Base-by-base conservation (phyloP, 2,329 filamentous ascomycete genomes). In the Penicillium paneum region DNA sequence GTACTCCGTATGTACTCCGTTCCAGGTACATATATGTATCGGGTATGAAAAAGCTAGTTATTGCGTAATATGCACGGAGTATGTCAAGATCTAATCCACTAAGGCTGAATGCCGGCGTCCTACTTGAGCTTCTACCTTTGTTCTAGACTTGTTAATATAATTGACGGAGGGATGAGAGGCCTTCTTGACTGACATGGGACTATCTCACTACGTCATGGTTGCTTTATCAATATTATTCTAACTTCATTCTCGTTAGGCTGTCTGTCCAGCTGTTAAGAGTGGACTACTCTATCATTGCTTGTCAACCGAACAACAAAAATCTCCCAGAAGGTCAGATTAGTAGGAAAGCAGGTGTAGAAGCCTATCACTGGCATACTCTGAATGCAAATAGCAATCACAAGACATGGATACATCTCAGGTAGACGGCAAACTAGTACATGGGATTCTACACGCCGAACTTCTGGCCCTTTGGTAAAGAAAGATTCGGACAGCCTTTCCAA, bases 401-500 rank as follows among this genome's bases (percentile, higher is more conserved):
- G 11, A 49, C 8, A 26, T 21, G 11, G 4, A 24, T 17, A 19
- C 8, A 28, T 29, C 15, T 15, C 8, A 12, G 24, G n/a, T 32
- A 19, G 21, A 36, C 7, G 15, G 12, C n/a, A 24, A 13, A 26
- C 6, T 19, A 35, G 11, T 5, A 10, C 11, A 15, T 19, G 15
- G 8, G 4, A 5, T 21, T 32, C 29, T 40, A 50, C 11, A 39
- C n/a, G 24, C 50, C 60, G 38, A 66, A 65, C 6, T 56, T 65
- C 0, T 52, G 55, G 0, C 57, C 50, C 32, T 60, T 51, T 0
- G 62, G 58, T 2, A 66, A 1, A 0, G 50, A 26, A 12, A 67
- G 50, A 58, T 62, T 34, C 2, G 63, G 11, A 44, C 64, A 67
- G 3, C 52, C 63, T 17, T 62, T 54, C 49, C 53, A 67, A 26